Percentiles rank a stretch among this genome's conserved stretches.
These are phyloP conservation scores for Mycena pura DNA, from an alignment of 768 basidiomycete species.

Conservation along the genomic window DNA sequence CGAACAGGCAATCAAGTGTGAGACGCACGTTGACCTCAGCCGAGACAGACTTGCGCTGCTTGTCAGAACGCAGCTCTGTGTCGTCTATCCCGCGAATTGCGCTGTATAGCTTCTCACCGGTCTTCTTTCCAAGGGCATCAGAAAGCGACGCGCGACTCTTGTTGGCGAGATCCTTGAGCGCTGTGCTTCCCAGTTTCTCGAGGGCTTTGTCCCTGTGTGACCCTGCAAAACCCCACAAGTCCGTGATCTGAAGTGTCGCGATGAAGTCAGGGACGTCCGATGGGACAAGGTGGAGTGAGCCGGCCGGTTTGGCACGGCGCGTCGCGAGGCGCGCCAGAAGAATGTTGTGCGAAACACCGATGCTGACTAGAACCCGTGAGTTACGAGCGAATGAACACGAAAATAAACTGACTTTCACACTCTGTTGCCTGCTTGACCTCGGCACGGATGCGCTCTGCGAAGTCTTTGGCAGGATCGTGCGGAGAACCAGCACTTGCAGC, in stretches of 20 bases:
- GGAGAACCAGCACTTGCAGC: slow-evolving; percentile 33
- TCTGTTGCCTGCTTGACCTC: slow-evolving; percentile 80
- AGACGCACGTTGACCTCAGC: slow-evolving; percentile 91
- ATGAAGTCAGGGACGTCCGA: slow-evolving; percentile 62
- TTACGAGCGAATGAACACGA: neutral
- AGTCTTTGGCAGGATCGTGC: slow-evolving; percentile 71
- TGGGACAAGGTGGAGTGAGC: slow-evolving; percentile 74
- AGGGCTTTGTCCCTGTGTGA: slow-evolving; percentile 78
- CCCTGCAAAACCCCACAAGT: slow-evolving; percentile 87
- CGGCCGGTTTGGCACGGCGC: slow-evolving; percentile 89
- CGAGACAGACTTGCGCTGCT: slow-evolving; percentile 88
- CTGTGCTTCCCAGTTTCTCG: slow-evolving; percentile 78
- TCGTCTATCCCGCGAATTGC: slow-evolving; percentile 86
- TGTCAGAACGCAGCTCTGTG: slow-evolving; percentile 79
- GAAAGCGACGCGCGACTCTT: slow-evolving; percentile 71
- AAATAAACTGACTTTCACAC: slow-evolving; percentile 71
- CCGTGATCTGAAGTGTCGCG: slow-evolving; percentile 73
- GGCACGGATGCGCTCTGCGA: slow-evolving; percentile 82
- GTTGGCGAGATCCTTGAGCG: slow-evolving; percentile 69
- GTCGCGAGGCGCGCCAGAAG: slow-evolving; percentile 93
- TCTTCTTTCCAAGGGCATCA: slow-evolving; percentile 77
- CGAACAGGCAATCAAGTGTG: neutral
- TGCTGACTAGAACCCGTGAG: slow-evolving; percentile 66
- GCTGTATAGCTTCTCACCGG: slow-evolving; percentile 86
- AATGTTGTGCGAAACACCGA: slow-evolving; percentile 92